A percentile compares a stretch with the other conserved stretches of the same genome.
These are phyloP conservation scores for Paramecium caudatum DNA, from an alignment of 73 alveolate genomes.

Conservation along the genomic window DNA sequence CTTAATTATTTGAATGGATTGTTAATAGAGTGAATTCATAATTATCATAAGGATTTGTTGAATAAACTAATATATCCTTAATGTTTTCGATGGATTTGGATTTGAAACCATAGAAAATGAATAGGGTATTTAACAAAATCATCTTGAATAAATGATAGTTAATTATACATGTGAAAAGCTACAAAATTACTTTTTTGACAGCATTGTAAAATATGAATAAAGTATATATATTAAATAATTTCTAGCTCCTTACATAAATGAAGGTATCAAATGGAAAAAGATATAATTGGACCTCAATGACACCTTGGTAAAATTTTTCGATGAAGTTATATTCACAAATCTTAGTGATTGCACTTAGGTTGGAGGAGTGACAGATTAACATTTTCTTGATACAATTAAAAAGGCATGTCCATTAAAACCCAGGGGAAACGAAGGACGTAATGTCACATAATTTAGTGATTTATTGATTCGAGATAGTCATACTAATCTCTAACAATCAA, in stretches of 20 bases:
- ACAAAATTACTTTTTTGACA: constrained; percentile 89
- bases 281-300: not conserved
- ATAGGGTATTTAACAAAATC: constrained; percentile 70
- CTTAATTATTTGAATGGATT: constrained; percentile 92
- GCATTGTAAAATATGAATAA: constrained; percentile 89
- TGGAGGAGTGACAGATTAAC: too few relatives aligned
- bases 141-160: constrained; percentile 93
- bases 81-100: constrained; percentile 96
- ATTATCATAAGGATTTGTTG: not conserved
- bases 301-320: too few relatives aligned
- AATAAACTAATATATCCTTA: constrained; percentile 49
- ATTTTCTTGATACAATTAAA: too few relatives aligned
- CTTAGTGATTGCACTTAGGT: not conserved
- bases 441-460: not conserved
- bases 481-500: not conserved
- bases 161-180: constrained; percentile 96
- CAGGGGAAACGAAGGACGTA: not conserved
- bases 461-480: constrained; percentile 4
- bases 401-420: too few relatives aligned
- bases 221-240: not conserved
- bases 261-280: not conserved
- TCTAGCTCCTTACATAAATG: not conserved
- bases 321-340: not conserved
- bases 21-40: constrained; percentile 77
- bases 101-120: constrained; percentile 92